Evolutionary conservation across 192 early-diverging fungal species (phyloP).

Genomic region (Entomortierella parvispora): DNA sequence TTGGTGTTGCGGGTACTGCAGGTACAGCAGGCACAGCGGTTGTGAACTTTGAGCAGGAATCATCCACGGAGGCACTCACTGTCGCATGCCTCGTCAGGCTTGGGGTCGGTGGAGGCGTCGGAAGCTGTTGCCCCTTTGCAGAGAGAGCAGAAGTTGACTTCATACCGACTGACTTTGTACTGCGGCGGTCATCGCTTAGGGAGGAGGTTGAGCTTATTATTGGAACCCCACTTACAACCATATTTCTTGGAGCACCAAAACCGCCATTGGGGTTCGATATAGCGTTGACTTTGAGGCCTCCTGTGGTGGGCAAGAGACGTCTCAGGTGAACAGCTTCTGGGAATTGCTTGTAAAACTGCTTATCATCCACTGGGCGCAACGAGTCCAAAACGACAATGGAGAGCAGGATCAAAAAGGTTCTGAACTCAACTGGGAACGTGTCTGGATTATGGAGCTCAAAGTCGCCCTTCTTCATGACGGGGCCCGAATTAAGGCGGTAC

Average conservation of each 20-base stretch:
- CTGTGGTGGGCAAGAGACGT: background rate
- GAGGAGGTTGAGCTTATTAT: too few relatives aligned
- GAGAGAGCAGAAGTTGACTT: too few relatives aligned
- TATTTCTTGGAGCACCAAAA: background rate
- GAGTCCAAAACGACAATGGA: constrained; percentile 30
- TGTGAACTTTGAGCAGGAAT: background rate
- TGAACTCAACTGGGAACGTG: constrained; percentile 42
- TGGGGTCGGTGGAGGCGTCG: too few relatives aligned
- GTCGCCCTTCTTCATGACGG: constrained; percentile 32
- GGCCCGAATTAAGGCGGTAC: constrained; percentile 41
- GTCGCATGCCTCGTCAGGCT: too few relatives aligned
- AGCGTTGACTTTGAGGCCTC: constrained; percentile 2
- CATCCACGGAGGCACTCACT: background rate
- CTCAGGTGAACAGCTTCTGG: constrained; percentile 2
- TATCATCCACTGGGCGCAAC: constrained; percentile 37
- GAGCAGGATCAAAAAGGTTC: constrained; percentile 18
- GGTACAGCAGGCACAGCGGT: background rate
- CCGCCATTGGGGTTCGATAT: background rate
- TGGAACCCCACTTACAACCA: background rate
- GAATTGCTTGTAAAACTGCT: constrained; percentile 25
- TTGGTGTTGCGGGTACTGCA: background rate
- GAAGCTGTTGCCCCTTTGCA: too few relatives aligned
- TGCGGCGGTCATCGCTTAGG: too few relatives aligned
- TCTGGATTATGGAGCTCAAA: constrained; percentile 47
- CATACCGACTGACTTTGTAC: too few relatives aligned